These are phyloP conservation scores for Apiospora aurea DNA, from an alignment of 2,329 filamentous ascomycete genomes.

Conservation along the genomic window DNA sequence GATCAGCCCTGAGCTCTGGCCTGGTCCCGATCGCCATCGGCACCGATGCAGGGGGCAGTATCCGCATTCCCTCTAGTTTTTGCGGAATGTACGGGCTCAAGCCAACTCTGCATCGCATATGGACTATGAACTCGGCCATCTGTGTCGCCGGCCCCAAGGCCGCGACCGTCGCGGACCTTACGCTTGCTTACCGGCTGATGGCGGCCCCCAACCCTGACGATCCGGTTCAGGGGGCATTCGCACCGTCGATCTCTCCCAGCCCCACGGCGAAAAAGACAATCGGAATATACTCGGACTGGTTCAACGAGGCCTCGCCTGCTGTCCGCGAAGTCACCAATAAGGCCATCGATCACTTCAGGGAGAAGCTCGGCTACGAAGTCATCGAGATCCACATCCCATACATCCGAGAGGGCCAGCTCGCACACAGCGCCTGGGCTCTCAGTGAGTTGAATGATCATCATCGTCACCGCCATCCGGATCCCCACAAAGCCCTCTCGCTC, in stretches of 20 bases:
- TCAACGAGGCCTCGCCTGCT: slow-evolving; percentile 69
- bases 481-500: slow-evolving; percentile 57
- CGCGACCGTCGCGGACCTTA: slow-evolving; percentile 77
- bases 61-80: slow-evolving; percentile 76
- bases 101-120: slow-evolving; percentile 74
- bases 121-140: slow-evolving; percentile 60
- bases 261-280: slow-evolving; percentile 64
- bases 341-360: slow-evolving; percentile 61
- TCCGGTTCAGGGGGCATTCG: slow-evolving; percentile 68
- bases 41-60: slow-evolving; percentile 78
- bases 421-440: slow-evolving; percentile 81
- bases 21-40: slow-evolving; percentile 79
- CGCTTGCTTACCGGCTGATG: slow-evolving; percentile 83
- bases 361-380: slow-evolving; percentile 54
- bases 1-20: slow-evolving; percentile 73
- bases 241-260: slow-evolving; percentile 56
- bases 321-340: slow-evolving; percentile 69
- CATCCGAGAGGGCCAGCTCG: slow-evolving; percentile 74
- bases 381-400: slow-evolving; percentile 71
- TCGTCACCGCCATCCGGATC: slow-evolving; percentile 50
- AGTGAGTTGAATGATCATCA: slow-evolving; percentile 67
- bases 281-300: slow-evolving; percentile 74
- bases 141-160: slow-evolving; percentile 79
- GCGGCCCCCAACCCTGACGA: slow-evolving; percentile 73
- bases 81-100: slow-evolving; percentile 87